Percentiles rank a stretch among this genome's conserved stretches.
Evolutionary conservation across 2,329 filamentous ascomycete genomes (phyloP).

Genomic region (Madurella fahalii): DNA sequence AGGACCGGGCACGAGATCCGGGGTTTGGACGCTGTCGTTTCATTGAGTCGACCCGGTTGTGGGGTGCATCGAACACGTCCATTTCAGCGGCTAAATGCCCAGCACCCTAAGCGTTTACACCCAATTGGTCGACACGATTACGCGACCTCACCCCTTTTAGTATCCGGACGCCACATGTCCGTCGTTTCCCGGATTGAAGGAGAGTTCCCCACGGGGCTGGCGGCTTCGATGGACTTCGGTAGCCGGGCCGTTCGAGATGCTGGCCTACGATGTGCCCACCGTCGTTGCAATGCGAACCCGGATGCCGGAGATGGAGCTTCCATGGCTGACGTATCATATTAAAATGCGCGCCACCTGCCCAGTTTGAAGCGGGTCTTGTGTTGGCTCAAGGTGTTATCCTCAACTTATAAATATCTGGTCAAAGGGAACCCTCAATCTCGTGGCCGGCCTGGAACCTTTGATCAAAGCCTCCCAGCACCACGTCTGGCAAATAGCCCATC

Average conservation of each 20-base stretch:
- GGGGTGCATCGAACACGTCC: constrained; percentile 3
- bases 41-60: constrained; percentile 3
- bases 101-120: not conserved
- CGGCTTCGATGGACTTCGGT: not conserved
- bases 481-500: not conserved
- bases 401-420: not conserved
- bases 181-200: constrained; percentile 2
- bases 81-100: constrained; percentile 8
- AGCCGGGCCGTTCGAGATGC: constrained; percentile 10
- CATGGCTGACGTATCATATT: not conserved
- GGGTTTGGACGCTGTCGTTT: not conserved
- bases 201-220: not conserved
- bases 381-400: too few species aligned
- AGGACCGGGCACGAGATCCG: not conserved
- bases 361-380: not conserved
- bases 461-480: not conserved
- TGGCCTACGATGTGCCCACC: not conserved
- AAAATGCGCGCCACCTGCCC: not conserved
- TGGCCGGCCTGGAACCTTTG: too few species aligned
- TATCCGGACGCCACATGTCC: constrained; percentile 9
- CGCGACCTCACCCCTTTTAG: constrained; percentile 1
- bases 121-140: constrained; percentile 4
- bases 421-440: not conserved
- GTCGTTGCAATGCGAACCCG: not conserved
- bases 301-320: not conserved